Base-by-base conservation (phyloP, 805 yeast genomes). In the Lachancea thermotolerans region DNA sequence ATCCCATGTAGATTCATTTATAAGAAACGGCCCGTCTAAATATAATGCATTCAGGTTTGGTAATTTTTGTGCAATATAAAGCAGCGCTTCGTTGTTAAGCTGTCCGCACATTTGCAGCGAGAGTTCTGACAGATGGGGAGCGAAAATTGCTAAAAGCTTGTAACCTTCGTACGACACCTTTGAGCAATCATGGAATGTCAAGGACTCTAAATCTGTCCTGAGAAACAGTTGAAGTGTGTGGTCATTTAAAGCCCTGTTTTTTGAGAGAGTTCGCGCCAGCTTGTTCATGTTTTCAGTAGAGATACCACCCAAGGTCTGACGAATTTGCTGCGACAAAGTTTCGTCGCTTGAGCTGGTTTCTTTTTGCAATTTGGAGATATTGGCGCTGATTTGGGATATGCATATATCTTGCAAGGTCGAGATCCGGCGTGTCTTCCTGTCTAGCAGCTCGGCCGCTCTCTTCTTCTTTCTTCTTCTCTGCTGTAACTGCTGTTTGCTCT, bases 101-200 rank as follows among this genome's bases (percentile, higher is more conserved):
- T 85, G 90, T 4, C 99, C 99, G 69, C 98, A 91, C 97, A 90
- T 91, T 47, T 80, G 79, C 37, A 93, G 67, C 0, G 82, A 82
- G 37, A 93, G 61, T 1, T 71, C 62, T 51, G 76, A 80, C 3
- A 93, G 49, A 25, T 81, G 71, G 0, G 96, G 96, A 53, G 96
- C 86, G 59, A 68, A 83, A 0, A 95, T 72, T 0, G 90, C 89
- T 33, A 93, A 78, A 51, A 79, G 72, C 54, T 77, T 75, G 49
- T 82, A 73, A 0, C 93, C 76, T 49, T 77, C 82, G 35, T 74
- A 72, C 18, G 79, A 77, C 14, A 93, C 71, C 40, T 79, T 80
- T 0, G 96, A 88, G 62, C 99, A 93, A 65, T 93, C 99, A 89
- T 95, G 87, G 50, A 93, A 79, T 50, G 85, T 85, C 27, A 93